Evolutionary conservation across 2,329 filamentous ascomycete genomes (phyloP), one percentile per base, ranked within the genome.

Genomic region (Penicillium hordei): DNA sequence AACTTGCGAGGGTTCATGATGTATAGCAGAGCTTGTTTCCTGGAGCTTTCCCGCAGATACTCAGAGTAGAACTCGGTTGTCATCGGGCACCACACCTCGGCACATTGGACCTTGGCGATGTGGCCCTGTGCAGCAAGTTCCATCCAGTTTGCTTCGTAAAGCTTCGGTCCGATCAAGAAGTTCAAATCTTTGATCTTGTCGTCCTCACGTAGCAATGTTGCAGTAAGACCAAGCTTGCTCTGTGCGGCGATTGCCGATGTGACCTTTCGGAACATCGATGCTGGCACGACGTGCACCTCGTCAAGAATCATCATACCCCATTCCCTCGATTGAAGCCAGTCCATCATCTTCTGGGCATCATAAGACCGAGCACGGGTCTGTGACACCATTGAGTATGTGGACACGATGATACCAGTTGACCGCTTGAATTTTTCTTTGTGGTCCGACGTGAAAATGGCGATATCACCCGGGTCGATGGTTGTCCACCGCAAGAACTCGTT

Each of bases 61-160:
- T 97, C 91, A 19, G 91, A 89, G 74, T 97, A 97, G 72, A 99
- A 99, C 67, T 99, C 94, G 0, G 93, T 94, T 0, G 94, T 96
- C 94, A 99, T 99, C 2, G 93, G 92, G 71, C 94, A 99, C 94
- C 94, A 99, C 7, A 99, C 94, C 75, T 99, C 94, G 15, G 94
- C 94, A 74, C 94, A 99, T 75, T 99, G 94, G 2, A 99, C 94
- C 65, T 91, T 89, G 36, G 94, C 94, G 73, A 99, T 99, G 71
- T 97, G 93, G 0, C 94, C 94, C 76, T 97, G 92, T 69, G 97
- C 91, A 1, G 93, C 94, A 40, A 99, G 84, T 74, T 99, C 94
- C 87, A 97, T 96, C 94, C 94, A 99, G 74, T 99, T 99, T 29
- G 94, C 94, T 76, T 99, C 94, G 72, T 96, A 99, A 0, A 99